Evolutionary conservation across 2,329 filamentous ascomycete genomes (phyloP).

Genomic region (Hypomyces rosellus): DNA sequence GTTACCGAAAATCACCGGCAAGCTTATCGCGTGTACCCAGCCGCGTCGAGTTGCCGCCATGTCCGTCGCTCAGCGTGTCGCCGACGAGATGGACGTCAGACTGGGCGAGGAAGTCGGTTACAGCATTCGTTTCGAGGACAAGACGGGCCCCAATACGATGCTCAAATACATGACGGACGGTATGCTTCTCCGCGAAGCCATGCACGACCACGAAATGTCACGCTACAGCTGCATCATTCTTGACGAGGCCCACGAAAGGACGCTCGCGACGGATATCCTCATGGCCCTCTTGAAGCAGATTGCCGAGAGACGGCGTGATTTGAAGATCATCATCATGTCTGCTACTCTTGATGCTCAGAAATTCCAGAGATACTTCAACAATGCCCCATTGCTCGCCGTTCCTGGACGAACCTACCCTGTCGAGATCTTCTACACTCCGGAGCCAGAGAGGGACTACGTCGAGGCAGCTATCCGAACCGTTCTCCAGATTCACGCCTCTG

Average conservation of each 20-base stretch:
- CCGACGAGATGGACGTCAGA: constrained; percentile 89
- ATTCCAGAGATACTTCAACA: constrained; percentile 95
- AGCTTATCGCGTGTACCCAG: constrained; percentile 95
- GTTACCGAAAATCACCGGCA: constrained; percentile 75
- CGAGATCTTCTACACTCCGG: constrained; percentile 96
- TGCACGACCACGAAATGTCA: constrained; percentile 87
- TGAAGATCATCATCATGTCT: constrained; percentile 99
- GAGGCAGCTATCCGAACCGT: constrained; percentile 93
- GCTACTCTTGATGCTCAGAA: constrained; percentile 96
- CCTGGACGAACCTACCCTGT: constrained; percentile 94
- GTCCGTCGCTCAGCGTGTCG: constrained; percentile 97
- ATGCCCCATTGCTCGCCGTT: constrained; percentile 87
- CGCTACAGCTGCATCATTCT: constrained; percentile 98
- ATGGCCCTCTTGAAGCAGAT: constrained; percentile 96
- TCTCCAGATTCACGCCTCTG: constrained; percentile 90
- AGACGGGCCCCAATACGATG: constrained; percentile 78
- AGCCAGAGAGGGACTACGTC: constrained; percentile 93
- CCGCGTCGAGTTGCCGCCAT: constrained; percentile 96
- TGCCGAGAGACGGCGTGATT: constrained; percentile 69
- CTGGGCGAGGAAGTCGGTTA: constrained; percentile 95
- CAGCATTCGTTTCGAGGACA: constrained; percentile 98
- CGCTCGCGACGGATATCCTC: constrained; percentile 91
- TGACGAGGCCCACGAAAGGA: constrained; percentile 97
- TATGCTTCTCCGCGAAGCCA: constrained; percentile 93
- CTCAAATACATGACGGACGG: constrained; percentile 99